Base-by-base conservation (phyloP, 2,329 filamentous ascomycete species). In the Talaromyces amestolkiae region DNA sequence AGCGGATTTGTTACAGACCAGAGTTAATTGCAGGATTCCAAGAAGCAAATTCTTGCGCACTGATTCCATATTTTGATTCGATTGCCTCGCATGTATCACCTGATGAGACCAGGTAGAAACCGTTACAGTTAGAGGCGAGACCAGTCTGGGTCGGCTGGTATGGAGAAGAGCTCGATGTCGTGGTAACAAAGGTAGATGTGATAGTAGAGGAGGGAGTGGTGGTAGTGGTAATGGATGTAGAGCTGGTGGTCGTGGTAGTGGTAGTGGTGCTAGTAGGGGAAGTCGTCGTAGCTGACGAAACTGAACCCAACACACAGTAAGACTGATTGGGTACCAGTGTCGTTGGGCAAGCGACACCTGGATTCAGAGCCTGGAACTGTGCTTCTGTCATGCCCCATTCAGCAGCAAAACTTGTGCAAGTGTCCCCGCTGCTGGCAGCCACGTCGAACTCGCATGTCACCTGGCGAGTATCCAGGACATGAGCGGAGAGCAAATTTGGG, bases 61-160 rank as follows among this genome's bases (percentile, higher is more conserved):
- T 58, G 54, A 58, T 58, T 39, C 54, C 54, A 41, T 33, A 58
- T n/a, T 58, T 58, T n/a, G 54, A 37, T 31, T 58, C 54, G 33
- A 58, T 58, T 19, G 27, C 54, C 6, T 24, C 54, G 19, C 54
- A 58, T 17, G 33, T 37, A 39, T 58, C 54, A 11, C 54, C 54
- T 19, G 54, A 58, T 39, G 54, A 58, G 54, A 58, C 54, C 10
- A 35, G 27, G 19, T 58, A 58, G n/a, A 58, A 58, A 19, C 33
- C 19, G 17, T 58, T 58, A 35, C 54, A 58, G 35, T 58, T 58
- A 31, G 54, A 58, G 3, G 19, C 54, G 17, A 58, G 54, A 27
- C 54, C 54, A 15, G 54, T 33, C 54, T 58, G 54, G 17, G 54
- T 58, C 11, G 54, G 54, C 33, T 33, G 19, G 33, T 58, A 24